Conservation (phyloP, 1,139 yeast genomes). For the Candida smagusa region DNA sequence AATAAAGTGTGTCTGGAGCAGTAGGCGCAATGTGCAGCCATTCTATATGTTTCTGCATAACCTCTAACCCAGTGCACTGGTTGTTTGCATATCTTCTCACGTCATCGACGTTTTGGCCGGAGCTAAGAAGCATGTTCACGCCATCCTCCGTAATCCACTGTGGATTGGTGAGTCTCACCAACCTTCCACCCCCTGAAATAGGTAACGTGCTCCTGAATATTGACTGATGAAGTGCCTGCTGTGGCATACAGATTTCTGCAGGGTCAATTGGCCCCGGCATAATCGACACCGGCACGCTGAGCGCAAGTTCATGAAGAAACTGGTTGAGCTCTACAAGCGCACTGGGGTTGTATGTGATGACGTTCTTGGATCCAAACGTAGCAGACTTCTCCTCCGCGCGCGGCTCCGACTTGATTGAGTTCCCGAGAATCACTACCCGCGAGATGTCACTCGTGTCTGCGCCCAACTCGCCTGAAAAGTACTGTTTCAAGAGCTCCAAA, state of each 20-base stretch:
- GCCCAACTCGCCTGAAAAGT: conserved; percentile 66
- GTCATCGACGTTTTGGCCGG: conserved; percentile 86
- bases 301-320: conserved; percentile 56
- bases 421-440: conserved; percentile 70
- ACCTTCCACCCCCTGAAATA: conserved; percentile 36
- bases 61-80: conserved; percentile 32
- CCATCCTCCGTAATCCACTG: conserved; percentile 55
- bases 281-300: conserved; percentile 63
- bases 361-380: conserved; percentile 50
- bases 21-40: conserved; percentile 95
- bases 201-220: conserved; percentile 52
- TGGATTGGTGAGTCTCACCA: conserved; percentile 70
- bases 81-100: conserved; percentile 55
- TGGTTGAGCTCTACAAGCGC: conserved; percentile 49
- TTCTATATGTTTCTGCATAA: conserved; percentile 65
- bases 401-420: conserved; percentile 49
- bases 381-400: conserved; percentile 8
- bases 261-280: conserved; percentile 90
- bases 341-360: conserved; percentile 45
- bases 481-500: conserved; percentile 66
- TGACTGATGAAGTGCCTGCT: conserved; percentile 80
- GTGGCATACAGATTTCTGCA: conserved; percentile 79
- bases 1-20: conserved; percentile 91
- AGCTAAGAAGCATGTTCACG: conserved; percentile 60
- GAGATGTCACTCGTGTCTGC: conserved; percentile 35